Base-by-base conservation (phyloP, 139 green algal genomes). In the Chlamydomonas incerta region DNA sequence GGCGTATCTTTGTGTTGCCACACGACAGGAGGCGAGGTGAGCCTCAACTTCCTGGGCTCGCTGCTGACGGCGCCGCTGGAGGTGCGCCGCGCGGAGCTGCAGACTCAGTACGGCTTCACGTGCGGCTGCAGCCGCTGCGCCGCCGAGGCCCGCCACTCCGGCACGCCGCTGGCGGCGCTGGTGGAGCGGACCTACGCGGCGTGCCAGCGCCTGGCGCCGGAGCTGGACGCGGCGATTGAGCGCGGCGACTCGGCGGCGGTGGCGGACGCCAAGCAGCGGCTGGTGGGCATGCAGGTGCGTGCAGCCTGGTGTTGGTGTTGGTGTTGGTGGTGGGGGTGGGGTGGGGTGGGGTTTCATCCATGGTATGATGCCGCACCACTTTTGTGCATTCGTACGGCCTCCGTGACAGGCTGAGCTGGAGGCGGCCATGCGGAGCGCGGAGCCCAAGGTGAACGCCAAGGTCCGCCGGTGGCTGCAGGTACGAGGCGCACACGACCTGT, bases 41-140 rank as follows among this genome's bases (percentile, higher is more conserved):
- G 60, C 5, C 47, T 91, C 28, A 87, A 80, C 55, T 93, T 88
- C 76, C 60, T 93, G 20, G 90, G 90, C 14, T 67, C 68, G 15
- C 85, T 87, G 24, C 73, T 93, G 57, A 87, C 82, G 31, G 52
- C 82, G 15, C 90, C 90, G 2, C 69, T 87, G 37, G 76, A 57
- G 62, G 50, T 76, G 37, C 83, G 90, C 18, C 85, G 74, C 17
- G 71, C 66, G 3, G 87, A 93, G 85, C 87, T 93, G 37, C 66
- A 62, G 47, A 34, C 87, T 28, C 74, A 90, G 82, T 93, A 86
- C 74, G 90, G 85, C 66, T 91, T 93, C 57, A 60, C 41, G 8
- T 91, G 87, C 79, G 67, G 75, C 33, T 93, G 90, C 85, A 35
- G 9, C 11, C 28, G 86, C 62, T 90, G 85, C 63, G 62, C 41